A percentile compares a stretch with the other conserved stretches of the same genome.
Evolutionary conservation across 1,139 yeast genomes (phyloP).

Genomic region (Candida sp.): DNA sequence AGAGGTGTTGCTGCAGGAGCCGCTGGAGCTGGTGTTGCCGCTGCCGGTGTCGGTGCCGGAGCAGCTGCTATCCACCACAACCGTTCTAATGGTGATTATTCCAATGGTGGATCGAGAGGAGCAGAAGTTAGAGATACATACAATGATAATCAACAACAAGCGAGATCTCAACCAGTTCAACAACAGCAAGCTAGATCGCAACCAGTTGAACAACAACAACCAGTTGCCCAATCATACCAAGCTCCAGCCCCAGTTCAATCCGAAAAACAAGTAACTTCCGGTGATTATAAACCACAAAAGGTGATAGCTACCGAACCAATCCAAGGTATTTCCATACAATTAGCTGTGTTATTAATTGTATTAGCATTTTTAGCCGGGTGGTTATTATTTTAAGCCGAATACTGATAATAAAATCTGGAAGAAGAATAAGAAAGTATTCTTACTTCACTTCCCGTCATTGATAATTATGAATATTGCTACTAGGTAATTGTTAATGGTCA

Average conservation of each 20-base stretch:
- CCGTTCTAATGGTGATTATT: conserved; percentile 10
- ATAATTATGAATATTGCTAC: not conserved
- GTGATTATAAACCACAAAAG: conserved; percentile 4
- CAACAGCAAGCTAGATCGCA: conserved; percentile 3
- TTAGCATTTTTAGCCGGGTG: conserved; percentile 61
- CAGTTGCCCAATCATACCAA: conserved; percentile 1
- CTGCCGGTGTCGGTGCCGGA: conserved; percentile 12
- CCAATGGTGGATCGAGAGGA: conserved; percentile 1
- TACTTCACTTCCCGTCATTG: no score
- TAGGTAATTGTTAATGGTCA: not conserved
- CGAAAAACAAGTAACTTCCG: conserved; percentile 1
- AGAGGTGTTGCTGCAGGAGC: conserved; percentile 7
- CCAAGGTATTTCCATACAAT: conserved; percentile 49
- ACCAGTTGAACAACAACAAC: conserved; percentile 4
- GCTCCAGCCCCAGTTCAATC: conserved; percentile 4
- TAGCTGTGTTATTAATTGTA: conserved; percentile 49
- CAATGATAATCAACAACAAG: conserved; percentile 6
- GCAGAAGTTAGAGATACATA: not conserved
- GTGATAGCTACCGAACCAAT: conserved; percentile 23
- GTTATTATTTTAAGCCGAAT: conserved; percentile 42
- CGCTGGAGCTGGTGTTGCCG: conserved; percentile 11
- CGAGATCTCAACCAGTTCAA: conserved; percentile 6
- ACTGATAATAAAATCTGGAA: no score
- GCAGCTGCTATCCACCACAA: conserved; percentile 8
- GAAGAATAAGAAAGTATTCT: no score